Evolutionary conservation across 2,329 filamentous ascomycete genomes (phyloP).

Genomic region (Botrytis porri): DNA sequence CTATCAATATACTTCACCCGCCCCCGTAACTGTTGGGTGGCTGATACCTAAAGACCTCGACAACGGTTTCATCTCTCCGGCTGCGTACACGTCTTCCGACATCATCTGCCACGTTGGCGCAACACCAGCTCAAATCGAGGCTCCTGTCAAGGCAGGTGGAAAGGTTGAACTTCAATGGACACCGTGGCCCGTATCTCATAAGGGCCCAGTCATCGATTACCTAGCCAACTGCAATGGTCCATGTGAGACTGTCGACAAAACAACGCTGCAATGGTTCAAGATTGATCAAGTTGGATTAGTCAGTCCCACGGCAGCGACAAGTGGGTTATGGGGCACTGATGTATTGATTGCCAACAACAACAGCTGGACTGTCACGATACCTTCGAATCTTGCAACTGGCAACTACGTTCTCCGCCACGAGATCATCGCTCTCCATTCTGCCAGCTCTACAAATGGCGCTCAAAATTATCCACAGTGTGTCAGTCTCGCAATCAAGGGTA

Average conservation of each 20-base stretch:
- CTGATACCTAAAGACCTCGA: constrained; percentile 46
- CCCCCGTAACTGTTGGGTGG: constrained; percentile 53
- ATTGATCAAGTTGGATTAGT: constrained; percentile 42
- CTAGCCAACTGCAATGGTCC: constrained; percentile 40
- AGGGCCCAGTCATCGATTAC: constrained; percentile 40
- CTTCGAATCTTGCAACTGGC: constrained; percentile 44
- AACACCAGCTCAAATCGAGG: constrained; percentile 49
- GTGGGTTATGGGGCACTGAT: constrained; percentile 45
- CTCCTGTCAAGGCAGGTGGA: constrained; percentile 58
- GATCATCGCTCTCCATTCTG: constrained; percentile 35
- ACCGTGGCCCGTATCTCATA: constrained; percentile 61
- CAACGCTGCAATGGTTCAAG: constrained; percentile 44
- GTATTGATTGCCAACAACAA: constrained; percentile 53
- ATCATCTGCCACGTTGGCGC: constrained; percentile 62
- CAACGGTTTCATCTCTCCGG: constrained; percentile 51
- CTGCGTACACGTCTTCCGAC: constrained; percentile 47
- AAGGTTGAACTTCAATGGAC: constrained; percentile 60
- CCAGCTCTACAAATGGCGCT: constrained; percentile 42
- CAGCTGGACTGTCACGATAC: constrained; percentile 50
- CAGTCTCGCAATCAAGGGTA: constrained; percentile 47
- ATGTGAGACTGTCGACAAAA: constrained; percentile 44
- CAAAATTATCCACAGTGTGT: constrained; percentile 52
- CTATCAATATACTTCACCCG: constrained; percentile 37
- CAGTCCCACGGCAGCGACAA: constrained; percentile 29
- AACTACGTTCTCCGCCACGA: constrained; percentile 53